Percentiles rank a stretch among this genome's conserved stretches.
Evolutionary conservation across 495 filamentous ascomycete genomes (phyloP).

Genomic region (Trichoderma parareesei): DNA sequence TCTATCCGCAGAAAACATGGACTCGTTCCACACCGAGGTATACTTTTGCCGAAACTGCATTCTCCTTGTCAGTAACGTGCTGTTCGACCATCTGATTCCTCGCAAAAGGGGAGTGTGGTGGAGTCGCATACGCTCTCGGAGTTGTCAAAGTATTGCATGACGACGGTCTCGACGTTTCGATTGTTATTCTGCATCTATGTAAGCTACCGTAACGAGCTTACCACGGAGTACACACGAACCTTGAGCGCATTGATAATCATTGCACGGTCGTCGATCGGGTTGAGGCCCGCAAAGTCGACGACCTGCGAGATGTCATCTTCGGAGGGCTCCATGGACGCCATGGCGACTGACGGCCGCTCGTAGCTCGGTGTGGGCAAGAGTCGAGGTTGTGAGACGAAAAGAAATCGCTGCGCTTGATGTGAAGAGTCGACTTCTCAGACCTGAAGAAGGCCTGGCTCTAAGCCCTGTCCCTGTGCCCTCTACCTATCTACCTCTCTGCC

Average conservation of each 20-base stretch:
- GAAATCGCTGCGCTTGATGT: not conserved
- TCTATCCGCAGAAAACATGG: conserved; percentile 33
- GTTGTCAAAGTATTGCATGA: conserved; percentile 38
- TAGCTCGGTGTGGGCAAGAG: not conserved
- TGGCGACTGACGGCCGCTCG: not conserved
- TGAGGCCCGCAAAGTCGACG: conserved; percentile 22
- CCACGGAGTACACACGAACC: conserved; percentile 19
- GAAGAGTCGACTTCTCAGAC: not conserved
- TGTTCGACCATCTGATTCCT: not conserved
- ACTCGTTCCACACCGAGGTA: conserved; percentile 36
- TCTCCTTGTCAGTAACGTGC: not conserved
- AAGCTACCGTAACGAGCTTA: not conserved
- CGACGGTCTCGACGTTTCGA: conserved; percentile 34
- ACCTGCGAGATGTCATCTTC: conserved; percentile 25
- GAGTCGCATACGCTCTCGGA: conserved; percentile 28
- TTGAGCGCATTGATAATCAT: conserved; percentile 29
- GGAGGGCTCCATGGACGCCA: conserved; percentile 19
- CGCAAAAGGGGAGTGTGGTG: not conserved
- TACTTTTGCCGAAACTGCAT: conserved; percentile 27
- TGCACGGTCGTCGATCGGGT: conserved; percentile 18
- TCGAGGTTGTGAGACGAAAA: not conserved
- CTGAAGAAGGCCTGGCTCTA: not conserved
- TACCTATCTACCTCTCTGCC: no score
- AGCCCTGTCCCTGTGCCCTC: no score
- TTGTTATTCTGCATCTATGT: conserved; percentile 27